These are phyloP conservation scores for Saturnispora sanitii DNA, from an alignment of 805 yeast species.

Conservation along the genomic window DNA sequence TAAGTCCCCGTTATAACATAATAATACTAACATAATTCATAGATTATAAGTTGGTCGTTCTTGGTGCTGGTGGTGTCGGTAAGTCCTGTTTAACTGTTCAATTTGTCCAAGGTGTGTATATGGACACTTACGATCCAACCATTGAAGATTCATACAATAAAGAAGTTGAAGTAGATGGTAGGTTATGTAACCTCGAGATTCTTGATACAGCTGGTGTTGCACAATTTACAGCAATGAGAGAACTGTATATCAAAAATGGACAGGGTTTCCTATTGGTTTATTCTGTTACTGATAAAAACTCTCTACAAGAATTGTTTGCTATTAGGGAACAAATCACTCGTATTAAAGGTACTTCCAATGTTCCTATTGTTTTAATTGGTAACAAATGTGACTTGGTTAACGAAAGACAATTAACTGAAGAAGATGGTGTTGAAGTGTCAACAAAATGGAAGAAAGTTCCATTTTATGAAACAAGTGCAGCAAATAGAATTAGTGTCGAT, in stretches of 20 bases:
- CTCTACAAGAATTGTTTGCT: slow-evolving; percentile 68
- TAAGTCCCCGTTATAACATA: neutral
- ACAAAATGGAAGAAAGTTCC: slow-evolving; percentile 85
- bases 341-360: slow-evolving; percentile 65
- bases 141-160: slow-evolving; percentile 93
- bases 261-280: slow-evolving; percentile 57
- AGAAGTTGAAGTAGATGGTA: slow-evolving; percentile 79
- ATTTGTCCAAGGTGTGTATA: slow-evolving; percentile 81
- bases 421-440: slow-evolving; percentile 75
- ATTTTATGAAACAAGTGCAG: slow-evolving; percentile 90
- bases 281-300: slow-evolving; percentile 50
- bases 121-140: slow-evolving; percentile 92
- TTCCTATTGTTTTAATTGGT: slow-evolving; percentile 87
- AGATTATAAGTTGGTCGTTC: slow-evolving; percentile 83
- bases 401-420: slow-evolving; percentile 67
- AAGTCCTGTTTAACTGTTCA: slow-evolving; percentile 89
- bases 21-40: slow-evolving; percentile 7
- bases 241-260: slow-evolving; percentile 76
- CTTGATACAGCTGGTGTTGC: slow-evolving; percentile 61
- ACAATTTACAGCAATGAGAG: slow-evolving; percentile 94
- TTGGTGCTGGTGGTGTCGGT: slow-evolving; percentile 98
- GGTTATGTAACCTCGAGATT: slow-evolving; percentile 77
- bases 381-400: slow-evolving; percentile 79
- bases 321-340: slow-evolving; percentile 76
- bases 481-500: slow-evolving; percentile 79